These are phyloP conservation scores for Penicillium decumbens DNA, from an alignment of 2,329 filamentous ascomycete species.

Conservation along the genomic window DNA sequence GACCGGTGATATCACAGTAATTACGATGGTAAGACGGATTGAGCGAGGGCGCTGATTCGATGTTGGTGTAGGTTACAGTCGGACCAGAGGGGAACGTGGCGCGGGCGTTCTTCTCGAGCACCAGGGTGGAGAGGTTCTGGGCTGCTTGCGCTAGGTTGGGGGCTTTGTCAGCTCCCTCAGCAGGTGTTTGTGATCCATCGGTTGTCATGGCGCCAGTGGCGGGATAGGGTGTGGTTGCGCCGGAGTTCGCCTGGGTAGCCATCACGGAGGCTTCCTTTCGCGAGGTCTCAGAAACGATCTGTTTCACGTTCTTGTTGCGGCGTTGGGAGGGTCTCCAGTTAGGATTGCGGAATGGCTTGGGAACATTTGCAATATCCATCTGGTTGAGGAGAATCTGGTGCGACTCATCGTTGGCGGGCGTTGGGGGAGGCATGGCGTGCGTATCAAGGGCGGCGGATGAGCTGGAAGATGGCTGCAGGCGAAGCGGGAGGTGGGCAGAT, in stretches of 20 bases:
- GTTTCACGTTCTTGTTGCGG: conserved; percentile 98
- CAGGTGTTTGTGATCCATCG: conserved; percentile 46
- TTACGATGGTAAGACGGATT: conserved; percentile 71
- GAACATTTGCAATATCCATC: conserved; percentile 82
- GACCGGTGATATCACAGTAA: conserved; percentile 93
- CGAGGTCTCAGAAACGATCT: conserved; percentile 83
- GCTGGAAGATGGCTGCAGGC: background rate
- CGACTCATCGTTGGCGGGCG: conserved; percentile 69
- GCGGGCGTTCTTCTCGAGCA: conserved; percentile 71
- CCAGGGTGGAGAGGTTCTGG: conserved; percentile 77
- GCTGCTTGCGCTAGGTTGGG: conserved; percentile 84
- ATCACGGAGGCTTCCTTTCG: conserved; percentile 85
- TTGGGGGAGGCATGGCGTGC: conserved; percentile 54
- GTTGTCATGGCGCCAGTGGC: conserved; percentile 30
- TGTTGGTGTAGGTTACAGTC: conserved; percentile 87
- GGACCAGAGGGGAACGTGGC: conserved; percentile 54
- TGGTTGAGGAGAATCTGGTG: conserved; percentile 83
- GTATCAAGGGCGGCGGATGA: conserved; percentile 1
- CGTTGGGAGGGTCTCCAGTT: conserved; percentile 89
- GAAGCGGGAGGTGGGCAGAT: background rate
- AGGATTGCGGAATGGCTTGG: conserved; percentile 84
- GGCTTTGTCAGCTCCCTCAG: conserved; percentile 36
- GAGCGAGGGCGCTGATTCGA: conserved; percentile 87
- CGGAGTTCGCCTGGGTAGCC: conserved; percentile 77
- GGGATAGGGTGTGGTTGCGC: conserved; percentile 63